phyloP scores from a whole-genome alignment of 75 land plant genomes.

The Sequoiadendron giganteum region DNA sequence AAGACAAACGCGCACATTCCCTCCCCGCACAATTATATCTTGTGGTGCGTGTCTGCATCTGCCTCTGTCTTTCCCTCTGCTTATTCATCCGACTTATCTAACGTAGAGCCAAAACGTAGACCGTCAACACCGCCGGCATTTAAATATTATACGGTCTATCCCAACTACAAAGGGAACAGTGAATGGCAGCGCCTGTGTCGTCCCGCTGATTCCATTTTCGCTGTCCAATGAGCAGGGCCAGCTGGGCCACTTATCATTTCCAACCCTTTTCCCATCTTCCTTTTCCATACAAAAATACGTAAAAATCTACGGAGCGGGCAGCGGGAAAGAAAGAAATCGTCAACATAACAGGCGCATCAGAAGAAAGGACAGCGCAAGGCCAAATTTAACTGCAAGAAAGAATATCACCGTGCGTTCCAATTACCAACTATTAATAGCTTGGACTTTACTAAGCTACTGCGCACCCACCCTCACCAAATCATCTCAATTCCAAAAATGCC shows the following conservation, averaged over 20 bases:
- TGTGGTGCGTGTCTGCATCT: constrained; percentile 12
- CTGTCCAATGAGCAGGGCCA: not conserved
- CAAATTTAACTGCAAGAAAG: not conserved
- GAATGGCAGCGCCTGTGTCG: not conserved
- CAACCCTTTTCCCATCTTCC: not conserved
- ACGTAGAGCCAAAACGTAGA: too few relatives aligned
- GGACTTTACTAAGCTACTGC: too few relatives aligned
- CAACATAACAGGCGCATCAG: not conserved
- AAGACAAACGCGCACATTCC: constrained; percentile 8
- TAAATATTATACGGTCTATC: too few relatives aligned
- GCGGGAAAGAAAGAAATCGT: not conserved
- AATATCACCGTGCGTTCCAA: not conserved
- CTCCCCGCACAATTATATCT: not conserved
- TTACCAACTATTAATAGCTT: not conserved
- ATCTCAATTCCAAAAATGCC: not conserved
- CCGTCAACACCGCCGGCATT: too few relatives aligned
- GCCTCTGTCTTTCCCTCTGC: not conserved
- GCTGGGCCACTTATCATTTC: not conserved
- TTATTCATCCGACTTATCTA: not conserved
- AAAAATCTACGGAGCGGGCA: too few relatives aligned
- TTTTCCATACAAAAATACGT: too few relatives aligned
- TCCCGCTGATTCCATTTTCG: not conserved
- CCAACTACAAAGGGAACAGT: too few relatives aligned
- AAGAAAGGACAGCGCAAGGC: not conserved
- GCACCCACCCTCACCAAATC: too few relatives aligned